These are phyloP conservation scores for Exophiala oligosperma DNA, from an alignment of 2,329 filamentous ascomycete genomes.

Conservation along the genomic window DNA sequence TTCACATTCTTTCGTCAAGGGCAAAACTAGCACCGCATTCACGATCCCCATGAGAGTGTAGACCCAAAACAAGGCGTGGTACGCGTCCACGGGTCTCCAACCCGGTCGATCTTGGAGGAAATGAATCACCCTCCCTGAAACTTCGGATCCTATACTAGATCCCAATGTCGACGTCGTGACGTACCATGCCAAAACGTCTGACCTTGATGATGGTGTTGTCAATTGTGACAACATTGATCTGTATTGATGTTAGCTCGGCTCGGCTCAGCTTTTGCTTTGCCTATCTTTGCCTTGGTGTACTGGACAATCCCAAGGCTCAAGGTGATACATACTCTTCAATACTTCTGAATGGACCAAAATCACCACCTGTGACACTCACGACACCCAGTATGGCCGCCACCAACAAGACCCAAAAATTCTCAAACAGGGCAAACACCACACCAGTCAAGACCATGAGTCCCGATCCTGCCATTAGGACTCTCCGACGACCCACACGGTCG, in stretches of 20 bases:
- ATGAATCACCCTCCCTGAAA: constrained; percentile 54
- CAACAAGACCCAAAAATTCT: constrained; percentile 61
- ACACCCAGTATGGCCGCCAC: constrained; percentile 60
- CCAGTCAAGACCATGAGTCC: constrained; percentile 58
- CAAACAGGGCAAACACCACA: constrained; percentile 53
- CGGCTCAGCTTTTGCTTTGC: no score
- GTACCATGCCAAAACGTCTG: constrained; percentile 31
- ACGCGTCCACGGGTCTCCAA: constrained; percentile 54
- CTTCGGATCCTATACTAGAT: constrained; percentile 54
- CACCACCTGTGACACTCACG: constrained; percentile 62
- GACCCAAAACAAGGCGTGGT: constrained; percentile 60
- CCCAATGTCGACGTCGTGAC: constrained; percentile 59
- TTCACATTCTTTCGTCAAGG: constrained; percentile 55
- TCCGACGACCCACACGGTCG: constrained; percentile 57
- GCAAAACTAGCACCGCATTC: constrained; percentile 49
- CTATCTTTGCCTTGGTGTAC: no score
- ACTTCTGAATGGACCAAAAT: constrained; percentile 64
- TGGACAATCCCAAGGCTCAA: no score
- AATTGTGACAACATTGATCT: constrained; percentile 40
- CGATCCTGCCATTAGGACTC: constrained; percentile 56
- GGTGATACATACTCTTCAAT: constrained; percentile 53
- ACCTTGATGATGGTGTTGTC: constrained; percentile 25
- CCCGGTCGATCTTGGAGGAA: constrained; percentile 45
- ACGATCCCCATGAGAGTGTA: constrained; percentile 57
- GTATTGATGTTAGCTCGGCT: constrained; percentile 14